These are phyloP conservation scores for Phytopythium delawarense DNA, from an alignment of 352 stramenopile genomes.

Conservation along the genomic window DNA sequence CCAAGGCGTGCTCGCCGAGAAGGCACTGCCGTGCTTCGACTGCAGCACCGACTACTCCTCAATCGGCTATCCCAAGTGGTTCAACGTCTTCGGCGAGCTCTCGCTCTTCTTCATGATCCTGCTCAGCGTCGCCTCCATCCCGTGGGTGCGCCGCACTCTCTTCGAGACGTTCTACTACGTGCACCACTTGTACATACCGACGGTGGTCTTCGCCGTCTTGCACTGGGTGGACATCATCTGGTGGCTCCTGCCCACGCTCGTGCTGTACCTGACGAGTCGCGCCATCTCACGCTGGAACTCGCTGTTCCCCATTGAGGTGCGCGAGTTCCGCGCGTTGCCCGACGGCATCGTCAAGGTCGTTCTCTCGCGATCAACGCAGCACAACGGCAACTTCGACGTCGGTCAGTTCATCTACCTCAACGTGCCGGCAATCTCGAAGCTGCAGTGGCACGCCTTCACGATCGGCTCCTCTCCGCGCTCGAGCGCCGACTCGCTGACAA, in stretches of 20 bases:
- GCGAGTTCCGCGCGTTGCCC: constrained; percentile 23
- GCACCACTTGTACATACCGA: constrained; percentile 51
- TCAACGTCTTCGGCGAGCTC: constrained; percentile 64
- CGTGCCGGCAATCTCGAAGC: constrained; percentile 44
- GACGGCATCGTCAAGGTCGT: constrained; percentile 46
- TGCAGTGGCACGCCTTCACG: constrained; percentile 63
- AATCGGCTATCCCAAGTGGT: constrained; percentile 41
- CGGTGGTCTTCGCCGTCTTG: constrained; percentile 42
- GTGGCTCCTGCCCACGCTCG: constrained; percentile 45
- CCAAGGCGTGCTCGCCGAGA: constrained; percentile 24
- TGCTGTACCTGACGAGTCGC: constrained; percentile 48
- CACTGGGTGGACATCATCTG: constrained; percentile 46
- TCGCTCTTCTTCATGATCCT: constrained; percentile 39
- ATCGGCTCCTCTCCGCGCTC: constrained; percentile 42
- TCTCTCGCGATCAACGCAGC: constrained; percentile 18
- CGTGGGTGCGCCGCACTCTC: constrained; percentile 37
- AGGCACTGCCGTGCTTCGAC: constrained; percentile 47
- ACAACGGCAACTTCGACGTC: constrained; percentile 28
- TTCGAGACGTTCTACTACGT: constrained; percentile 61
- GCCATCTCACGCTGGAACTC: constrained; percentile 42
- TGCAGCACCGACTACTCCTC: constrained; percentile 36
- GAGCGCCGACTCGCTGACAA: constrained; percentile 30
- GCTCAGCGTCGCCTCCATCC: constrained; percentile 36
- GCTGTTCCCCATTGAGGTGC: constrained; percentile 26
- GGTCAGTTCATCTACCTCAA: constrained; percentile 61